A percentile compares a stretch with the other conserved stretches of the same genome.
Conservation (phyloP, 148 eudicot genomes). For the Fagopyrum homotropicum region DNA sequence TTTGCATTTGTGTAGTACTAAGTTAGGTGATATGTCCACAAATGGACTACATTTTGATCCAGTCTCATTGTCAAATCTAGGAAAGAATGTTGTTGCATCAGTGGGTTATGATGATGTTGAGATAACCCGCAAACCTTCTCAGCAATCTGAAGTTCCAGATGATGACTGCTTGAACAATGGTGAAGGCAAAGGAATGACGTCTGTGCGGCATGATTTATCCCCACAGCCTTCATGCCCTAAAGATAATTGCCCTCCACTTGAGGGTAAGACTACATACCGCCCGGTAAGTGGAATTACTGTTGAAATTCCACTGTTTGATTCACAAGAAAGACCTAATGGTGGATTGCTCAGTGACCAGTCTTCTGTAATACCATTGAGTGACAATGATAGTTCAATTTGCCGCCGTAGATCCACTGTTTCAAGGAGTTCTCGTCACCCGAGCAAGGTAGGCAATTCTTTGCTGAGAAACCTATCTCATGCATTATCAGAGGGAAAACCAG, state of each 20-base stretch:
- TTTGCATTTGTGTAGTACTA: constrained; percentile 20
- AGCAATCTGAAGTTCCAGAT: background rate
- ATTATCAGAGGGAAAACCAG: constrained; percentile 43
- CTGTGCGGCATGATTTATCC: constrained; percentile 15
- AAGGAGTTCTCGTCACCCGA: constrained; percentile 32
- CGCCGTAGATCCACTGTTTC: constrained; percentile 32
- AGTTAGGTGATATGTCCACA: constrained; percentile 15
- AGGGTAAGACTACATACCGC: constrained; percentile 20
- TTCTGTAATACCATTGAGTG: constrained; percentile 22
- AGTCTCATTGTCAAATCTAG: no score
- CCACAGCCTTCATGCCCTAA: constrained; percentile 18
- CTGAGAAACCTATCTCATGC: constrained; percentile 29
- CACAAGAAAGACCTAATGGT: constrained; percentile 28
- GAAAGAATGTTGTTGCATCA: constrained; percentile 12
- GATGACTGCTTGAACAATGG: constrained; percentile 12
- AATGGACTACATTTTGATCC: no score
- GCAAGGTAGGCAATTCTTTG: constrained; percentile 27
- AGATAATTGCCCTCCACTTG: constrained; percentile 17
- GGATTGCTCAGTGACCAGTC: constrained; percentile 15
- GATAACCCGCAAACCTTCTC: background rate
- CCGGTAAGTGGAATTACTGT: constrained; percentile 34
- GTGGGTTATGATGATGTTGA: constrained; percentile 20
- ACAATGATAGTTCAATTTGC: constrained; percentile 18
- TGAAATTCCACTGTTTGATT: constrained; percentile 44
- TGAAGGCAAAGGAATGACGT: constrained; percentile 17